Percentiles rank a stretch among this genome's conserved stretches.
Evolutionary conservation across 345 rosid species (phyloP).

Genomic region (Carallia pectinifolia): DNA sequence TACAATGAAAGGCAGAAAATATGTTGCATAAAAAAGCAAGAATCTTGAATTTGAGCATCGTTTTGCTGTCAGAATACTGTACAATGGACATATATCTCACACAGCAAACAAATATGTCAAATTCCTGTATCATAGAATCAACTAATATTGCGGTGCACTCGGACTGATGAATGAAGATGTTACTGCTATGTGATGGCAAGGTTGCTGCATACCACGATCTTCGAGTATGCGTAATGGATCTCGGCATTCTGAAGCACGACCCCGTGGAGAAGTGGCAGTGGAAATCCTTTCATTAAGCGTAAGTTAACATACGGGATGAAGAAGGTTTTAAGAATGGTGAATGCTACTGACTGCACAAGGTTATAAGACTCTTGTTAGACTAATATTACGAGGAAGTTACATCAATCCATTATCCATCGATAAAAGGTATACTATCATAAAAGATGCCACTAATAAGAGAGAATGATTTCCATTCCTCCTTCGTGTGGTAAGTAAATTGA

Average conservation of each 20-base stretch:
- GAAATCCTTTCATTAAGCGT: conserved; percentile 52
- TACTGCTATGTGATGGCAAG: conserved; percentile 10
- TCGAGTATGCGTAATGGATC: conserved; percentile 32
- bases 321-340: conserved; percentile 39
- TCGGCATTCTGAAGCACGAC: conserved; percentile 43
- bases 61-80: too few relatives aligned
- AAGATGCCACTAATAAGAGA: neutral
- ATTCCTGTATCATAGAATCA: neutral
- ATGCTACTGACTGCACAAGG: conserved; percentile 41
- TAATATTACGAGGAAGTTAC: neutral
- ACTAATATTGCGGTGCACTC: neutral
- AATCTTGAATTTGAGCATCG: too few relatives aligned
- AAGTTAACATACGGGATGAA: conserved; percentile 58
- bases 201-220: conserved; percentile 47
- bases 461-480: neutral
- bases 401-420: neutral
- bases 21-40: too few relatives aligned
- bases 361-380: neutral
- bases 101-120: neutral
- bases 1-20: too few relatives aligned
- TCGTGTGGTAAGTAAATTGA: too few relatives aligned
- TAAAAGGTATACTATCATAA: neutral
- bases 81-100: too few relatives aligned
- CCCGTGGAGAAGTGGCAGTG: conserved; percentile 53
- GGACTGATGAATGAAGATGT: neutral